A percentile compares a stretch with the other conserved stretches of the same genome.
These are phyloP conservation scores for Auricularia heimuer DNA, from an alignment of 768 basidiomycete genomes.

Conservation along the genomic window DNA sequence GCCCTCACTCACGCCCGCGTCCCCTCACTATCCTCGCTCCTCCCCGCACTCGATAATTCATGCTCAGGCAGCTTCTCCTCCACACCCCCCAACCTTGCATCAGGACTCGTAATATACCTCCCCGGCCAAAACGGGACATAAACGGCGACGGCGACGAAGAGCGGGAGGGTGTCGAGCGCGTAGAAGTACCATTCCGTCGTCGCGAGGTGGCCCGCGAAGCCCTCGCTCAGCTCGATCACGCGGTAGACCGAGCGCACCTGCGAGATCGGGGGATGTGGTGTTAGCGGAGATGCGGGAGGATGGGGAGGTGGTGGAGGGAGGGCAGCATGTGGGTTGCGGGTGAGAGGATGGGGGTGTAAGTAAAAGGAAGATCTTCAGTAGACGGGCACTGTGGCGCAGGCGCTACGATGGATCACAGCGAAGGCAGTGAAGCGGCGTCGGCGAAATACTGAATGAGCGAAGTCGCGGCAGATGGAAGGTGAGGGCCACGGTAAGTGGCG, in stretches of 20 bases:
- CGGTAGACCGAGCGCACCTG: constrained; percentile 28
- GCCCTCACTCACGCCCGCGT: too few species aligned
- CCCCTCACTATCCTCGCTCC: too few species aligned
- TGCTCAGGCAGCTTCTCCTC: background rate
- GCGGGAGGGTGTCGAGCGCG: constrained; percentile 54
- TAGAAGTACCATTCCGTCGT: constrained; percentile 57
- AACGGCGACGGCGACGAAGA: constrained; percentile 47
- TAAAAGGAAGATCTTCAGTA: too few species aligned
- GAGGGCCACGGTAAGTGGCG: too few species aligned
- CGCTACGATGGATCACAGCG: too few species aligned
- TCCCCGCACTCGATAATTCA: too few species aligned
- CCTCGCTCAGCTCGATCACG: constrained; percentile 48
- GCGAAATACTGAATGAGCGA: too few species aligned
- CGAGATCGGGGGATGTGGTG: background rate
- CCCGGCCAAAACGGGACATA: constrained; percentile 62
- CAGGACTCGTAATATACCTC: background rate
- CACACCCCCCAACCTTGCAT: background rate
- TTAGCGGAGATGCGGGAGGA: background rate
- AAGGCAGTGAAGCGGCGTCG: too few species aligned
- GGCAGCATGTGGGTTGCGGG: too few species aligned
- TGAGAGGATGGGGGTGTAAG: background rate
- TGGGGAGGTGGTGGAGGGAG: too few species aligned
- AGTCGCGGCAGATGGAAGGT: too few species aligned
- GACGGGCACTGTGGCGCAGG: too few species aligned
- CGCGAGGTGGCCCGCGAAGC: constrained; percentile 47